A percentile compares a stretch with the other conserved stretches of the same genome.
Conservation (phyloP, 2,329 filamentous ascomycete species). For the Gnomoniopsis sp. region DNA sequence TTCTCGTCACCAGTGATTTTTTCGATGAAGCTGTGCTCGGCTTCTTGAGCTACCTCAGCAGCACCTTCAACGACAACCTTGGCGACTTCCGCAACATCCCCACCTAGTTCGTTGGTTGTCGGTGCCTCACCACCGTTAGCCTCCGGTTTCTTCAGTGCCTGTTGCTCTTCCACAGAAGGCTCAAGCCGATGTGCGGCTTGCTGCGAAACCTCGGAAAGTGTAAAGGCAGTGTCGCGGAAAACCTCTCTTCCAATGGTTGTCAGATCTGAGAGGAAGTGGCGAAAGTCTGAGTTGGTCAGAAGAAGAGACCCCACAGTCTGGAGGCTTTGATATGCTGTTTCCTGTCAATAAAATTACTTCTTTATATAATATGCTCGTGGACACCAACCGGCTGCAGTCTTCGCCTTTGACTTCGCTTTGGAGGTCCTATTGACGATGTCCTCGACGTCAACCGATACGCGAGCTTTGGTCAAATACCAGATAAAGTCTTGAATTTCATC, state of each 20-base stretch:
- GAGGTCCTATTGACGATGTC: slow-evolving; percentile 60
- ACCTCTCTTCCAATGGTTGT: slow-evolving; percentile 77
- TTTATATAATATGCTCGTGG: no score
- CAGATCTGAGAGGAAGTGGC: slow-evolving; percentile 78
- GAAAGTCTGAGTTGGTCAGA: slow-evolving; percentile 86
- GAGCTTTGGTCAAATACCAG: slow-evolving; percentile 78
- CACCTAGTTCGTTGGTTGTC: slow-evolving; percentile 61
- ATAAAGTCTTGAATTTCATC: slow-evolving; percentile 92
- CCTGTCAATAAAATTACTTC: slow-evolving; percentile 19
- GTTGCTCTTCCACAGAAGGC: slow-evolving; percentile 60
- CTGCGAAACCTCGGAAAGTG: slow-evolving; percentile 71
- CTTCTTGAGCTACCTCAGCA: slow-evolving; percentile 52
- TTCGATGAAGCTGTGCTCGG: slow-evolving; percentile 67
- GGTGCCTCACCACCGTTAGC: slow-evolving; percentile 44
- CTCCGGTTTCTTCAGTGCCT: slow-evolving; percentile 48
- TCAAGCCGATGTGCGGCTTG: slow-evolving; percentile 71
- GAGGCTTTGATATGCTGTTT: slow-evolving; percentile 71
- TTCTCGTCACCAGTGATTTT: slow-evolving; percentile 71
- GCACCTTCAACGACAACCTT: slow-evolving; percentile 51
- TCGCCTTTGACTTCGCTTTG: slow-evolving; percentile 63
- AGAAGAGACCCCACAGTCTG: slow-evolving; percentile 81
- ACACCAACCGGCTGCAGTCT: slow-evolving; percentile 63
- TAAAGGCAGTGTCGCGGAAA: slow-evolving; percentile 80
- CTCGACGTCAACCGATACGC: slow-evolving; percentile 63
- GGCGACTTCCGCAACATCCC: slow-evolving; percentile 53